phyloP scores from a whole-genome alignment of 192 early-diverging fungal genomes.

The Coemansia sp. region DNA sequence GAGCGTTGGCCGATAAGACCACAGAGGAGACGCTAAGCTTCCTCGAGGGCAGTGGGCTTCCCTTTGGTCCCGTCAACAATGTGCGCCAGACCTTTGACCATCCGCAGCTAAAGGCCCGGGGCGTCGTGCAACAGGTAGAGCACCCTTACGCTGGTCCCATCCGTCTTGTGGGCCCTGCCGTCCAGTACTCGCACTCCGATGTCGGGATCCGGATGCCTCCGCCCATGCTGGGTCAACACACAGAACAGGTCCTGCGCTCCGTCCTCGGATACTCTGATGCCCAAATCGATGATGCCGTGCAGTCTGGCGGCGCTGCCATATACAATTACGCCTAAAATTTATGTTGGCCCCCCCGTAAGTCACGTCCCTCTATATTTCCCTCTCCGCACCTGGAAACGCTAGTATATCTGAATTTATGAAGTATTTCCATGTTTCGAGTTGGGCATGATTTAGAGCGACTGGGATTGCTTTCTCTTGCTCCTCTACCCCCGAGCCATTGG shows the following conservation, averaged over 20 bases:
- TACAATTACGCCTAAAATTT: slow-evolving; percentile 20
- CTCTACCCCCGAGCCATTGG: no score
- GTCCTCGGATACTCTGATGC: slow-evolving; percentile 65
- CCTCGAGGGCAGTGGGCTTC: slow-evolving; percentile 70
- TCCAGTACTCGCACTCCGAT: slow-evolving; percentile 71
- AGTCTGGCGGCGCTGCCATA: slow-evolving; percentile 17
- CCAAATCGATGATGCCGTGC: slow-evolving; percentile 54
- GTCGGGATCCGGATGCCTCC: slow-evolving; percentile 68
- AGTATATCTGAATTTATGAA: no score
- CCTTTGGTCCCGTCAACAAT: slow-evolving; percentile 82
- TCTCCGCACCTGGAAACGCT: no score
- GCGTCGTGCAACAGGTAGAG: slow-evolving; percentile 76
- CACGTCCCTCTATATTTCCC: no score
- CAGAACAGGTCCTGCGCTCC: slow-evolving; percentile 66
- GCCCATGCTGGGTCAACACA: slow-evolving; percentile 87
- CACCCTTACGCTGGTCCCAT: slow-evolving; percentile 81
- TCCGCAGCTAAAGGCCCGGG: slow-evolving; percentile 66
- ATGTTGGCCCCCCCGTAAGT: no score
- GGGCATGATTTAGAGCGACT: no score
- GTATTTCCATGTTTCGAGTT: no score
- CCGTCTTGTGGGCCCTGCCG: slow-evolving; percentile 70
- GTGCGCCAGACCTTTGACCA: slow-evolving; percentile 75
- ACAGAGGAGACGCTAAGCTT: slow-evolving; percentile 65
- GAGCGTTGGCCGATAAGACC: slow-evolving; percentile 48
- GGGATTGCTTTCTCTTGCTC: no score